Conservation (phyloP, 2,329 filamentous ascomycete genomes). For the Stachybotrys chlorohalonatus region DNA sequence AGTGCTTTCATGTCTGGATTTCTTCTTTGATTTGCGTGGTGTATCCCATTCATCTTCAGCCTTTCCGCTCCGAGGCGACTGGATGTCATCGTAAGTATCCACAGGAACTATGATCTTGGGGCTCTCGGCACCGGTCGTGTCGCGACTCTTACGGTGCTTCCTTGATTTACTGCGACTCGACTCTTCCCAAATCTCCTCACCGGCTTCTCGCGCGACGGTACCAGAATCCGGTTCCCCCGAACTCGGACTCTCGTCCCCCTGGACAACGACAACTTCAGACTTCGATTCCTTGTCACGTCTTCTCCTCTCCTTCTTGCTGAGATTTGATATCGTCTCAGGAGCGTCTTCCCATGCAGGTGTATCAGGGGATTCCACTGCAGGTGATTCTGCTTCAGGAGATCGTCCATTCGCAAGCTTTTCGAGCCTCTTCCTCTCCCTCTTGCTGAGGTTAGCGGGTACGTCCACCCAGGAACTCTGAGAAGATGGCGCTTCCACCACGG, state of each 20-base stretch:
- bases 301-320: slow-evolving; percentile 16
- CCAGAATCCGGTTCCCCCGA: slow-evolving; percentile 8
- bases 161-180: slow-evolving; percentile 21
- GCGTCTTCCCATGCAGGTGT: slow-evolving; percentile 11
- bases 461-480: slow-evolving; percentile 9
- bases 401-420: slow-evolving; percentile 30
- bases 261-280: slow-evolving; percentile 16
- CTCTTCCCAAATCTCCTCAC: slow-evolving; percentile 15
- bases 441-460: slow-evolving; percentile 26
- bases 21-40: slow-evolving; percentile 20
- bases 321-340: slow-evolving; percentile 13
- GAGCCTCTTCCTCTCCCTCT: slow-evolving; percentile 40
- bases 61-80: slow-evolving; percentile 7
- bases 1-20: slow-evolving; percentile 7
- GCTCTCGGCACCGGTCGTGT: slow-evolving; percentile 14
- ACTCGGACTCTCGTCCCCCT: slow-evolving; percentile 12
- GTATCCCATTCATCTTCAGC: slow-evolving; percentile 18
- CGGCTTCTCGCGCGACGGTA: slow-evolving; percentile 8
- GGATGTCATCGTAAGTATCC: slow-evolving; percentile 18
- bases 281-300: slow-evolving; percentile 32
- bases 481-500: background rate
- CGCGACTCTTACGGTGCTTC: slow-evolving; percentile 18
- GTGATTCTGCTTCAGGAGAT: slow-evolving; percentile 16
- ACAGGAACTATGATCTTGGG: slow-evolving; percentile 17
- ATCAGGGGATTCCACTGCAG: slow-evolving; percentile 3